Percentiles rank a stretch among this genome's conserved stretches.
Evolutionary conservation across 2,329 filamentous ascomycete species (phyloP).

Genomic region (Cyphellophora attinorum): DNA sequence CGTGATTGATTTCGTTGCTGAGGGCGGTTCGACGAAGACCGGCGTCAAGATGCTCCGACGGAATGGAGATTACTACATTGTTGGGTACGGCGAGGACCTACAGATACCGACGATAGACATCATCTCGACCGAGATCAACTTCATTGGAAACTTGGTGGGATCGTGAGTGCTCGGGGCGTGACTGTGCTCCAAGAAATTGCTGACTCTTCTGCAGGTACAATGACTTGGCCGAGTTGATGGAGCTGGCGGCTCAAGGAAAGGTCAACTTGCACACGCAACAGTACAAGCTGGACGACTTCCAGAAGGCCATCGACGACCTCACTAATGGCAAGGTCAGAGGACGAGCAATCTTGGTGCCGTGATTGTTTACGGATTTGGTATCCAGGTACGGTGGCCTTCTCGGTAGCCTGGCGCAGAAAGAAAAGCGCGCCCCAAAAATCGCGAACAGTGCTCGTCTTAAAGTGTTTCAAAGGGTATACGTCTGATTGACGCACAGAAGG

Average conservation of each 20-base stretch:
- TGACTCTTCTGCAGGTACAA: no score
- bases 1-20: conserved; percentile 12
- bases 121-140: conserved; percentile 13
- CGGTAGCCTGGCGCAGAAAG: no score
- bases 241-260: conserved; percentile 10
- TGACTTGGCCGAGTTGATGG: conserved; percentile 12
- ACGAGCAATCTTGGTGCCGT: conserved; percentile 9
- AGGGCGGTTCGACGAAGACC: conserved; percentile 10
- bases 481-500: no score
- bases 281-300: conserved; percentile 12
- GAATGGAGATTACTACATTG: conserved; percentile 10
- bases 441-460: no score
- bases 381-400: no score
- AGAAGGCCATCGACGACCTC: conserved; percentile 10
- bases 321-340: conserved; percentile 8
- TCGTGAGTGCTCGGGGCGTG: no score
- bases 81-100: conserved; percentile 11
- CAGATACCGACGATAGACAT: conserved; percentile 11
- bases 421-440: no score
- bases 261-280: conserved; percentile 9
- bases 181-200: no score
- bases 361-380: no score
- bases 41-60: conserved; percentile 9
- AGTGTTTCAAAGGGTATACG: no score
- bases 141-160: conserved; percentile 12